Evolutionary conservation across 768 basidiomycete genomes (phyloP).

Genomic region (Serpula lacrymans): DNA sequence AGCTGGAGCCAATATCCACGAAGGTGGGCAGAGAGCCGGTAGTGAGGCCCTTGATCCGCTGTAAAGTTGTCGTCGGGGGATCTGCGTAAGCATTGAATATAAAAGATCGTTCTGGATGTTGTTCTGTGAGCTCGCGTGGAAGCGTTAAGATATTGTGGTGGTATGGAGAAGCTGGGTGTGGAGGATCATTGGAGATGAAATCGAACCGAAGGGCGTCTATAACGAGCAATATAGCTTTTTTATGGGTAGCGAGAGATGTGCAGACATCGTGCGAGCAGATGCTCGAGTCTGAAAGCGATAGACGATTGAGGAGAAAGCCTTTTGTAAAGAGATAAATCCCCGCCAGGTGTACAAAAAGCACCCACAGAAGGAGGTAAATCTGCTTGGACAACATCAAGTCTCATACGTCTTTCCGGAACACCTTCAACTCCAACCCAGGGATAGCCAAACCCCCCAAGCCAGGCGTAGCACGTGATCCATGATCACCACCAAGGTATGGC

Average conservation of each 20-base stretch:
- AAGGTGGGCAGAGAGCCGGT: conserved; percentile 96
- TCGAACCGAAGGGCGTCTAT: conserved; percentile 95
- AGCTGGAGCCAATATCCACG: conserved; percentile 89
- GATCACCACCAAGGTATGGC: too few species aligned
- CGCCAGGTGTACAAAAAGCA: conserved; percentile 64
- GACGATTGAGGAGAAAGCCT: conserved; percentile 86
- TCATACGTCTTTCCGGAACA: too few species aligned
- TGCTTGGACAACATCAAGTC: too few species aligned
- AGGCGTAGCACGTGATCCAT: too few species aligned
- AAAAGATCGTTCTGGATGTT: conserved; percentile 69
- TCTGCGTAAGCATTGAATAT: conserved; percentile 90
- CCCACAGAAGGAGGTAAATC: conserved; percentile 56
- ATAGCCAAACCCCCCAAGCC: too few species aligned
- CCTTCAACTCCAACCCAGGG: too few species aligned
- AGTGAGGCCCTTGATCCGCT: conserved; percentile 91
- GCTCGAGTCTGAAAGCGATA: conserved; percentile 24
- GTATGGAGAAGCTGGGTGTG: conserved; percentile 53
- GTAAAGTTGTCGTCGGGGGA: conserved; percentile 92
- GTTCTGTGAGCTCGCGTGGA: conserved; percentile 65
- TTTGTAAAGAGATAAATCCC: conserved; percentile 88
- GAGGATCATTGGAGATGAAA: conserved; percentile 73
- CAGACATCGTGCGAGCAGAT: conserved; percentile 56
- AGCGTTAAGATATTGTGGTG: conserved; percentile 84
- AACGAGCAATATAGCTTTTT: conserved; percentile 77
- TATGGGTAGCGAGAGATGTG: conserved; percentile 54